Base-by-base conservation (phyloP, 345 rosid species). In the Eucalyptus shirleyi region DNA sequence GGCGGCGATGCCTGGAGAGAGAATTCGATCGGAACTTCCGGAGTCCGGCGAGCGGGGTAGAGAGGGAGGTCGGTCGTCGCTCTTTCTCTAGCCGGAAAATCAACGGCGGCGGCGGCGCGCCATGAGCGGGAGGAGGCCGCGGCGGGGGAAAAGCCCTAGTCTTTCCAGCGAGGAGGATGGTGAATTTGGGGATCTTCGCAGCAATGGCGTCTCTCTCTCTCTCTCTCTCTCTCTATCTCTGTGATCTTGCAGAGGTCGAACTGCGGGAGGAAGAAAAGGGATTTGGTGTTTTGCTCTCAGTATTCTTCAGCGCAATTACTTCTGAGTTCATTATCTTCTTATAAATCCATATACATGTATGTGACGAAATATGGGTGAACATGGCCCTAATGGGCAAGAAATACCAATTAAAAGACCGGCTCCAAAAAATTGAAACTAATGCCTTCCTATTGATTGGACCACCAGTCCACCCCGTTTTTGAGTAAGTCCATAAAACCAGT, bases 401-500 rank as follows among this genome's bases (percentile, higher is more conserved):
- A 1, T 19, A 19, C 0, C 56, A 1, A 19, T 53, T 53, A 53
- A 3, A 53, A 0, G 10, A 50, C 10, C 59, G 2, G 5, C 2
- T 53, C 9, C 59, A 3, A 53, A 53, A 53, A 53, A 53, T 53
- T 53, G 11, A 8, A 3, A 53, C 9, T 4, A 1, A 51, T 2
- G 1, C 24, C 24, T 1, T 8, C 5, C 10, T 53, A 8, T 53
- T 53, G 59, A 5, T 53, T 53, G 26, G 26, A 53, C 26, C 9
- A 53, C 11, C 1, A 1, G 59, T 53, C 26, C 5, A 0, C 4
- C 59, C 59, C 1, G 0, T 53, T 53, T 8, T 53, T 2, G 26
- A 53, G 59, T 53, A 8, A 8, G 59, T 19, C 4, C 59, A 53
- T 53, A 9, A 53, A 50, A 17, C 2, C 55, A 0, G 55, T 51